phyloP scores from a whole-genome alignment of 108 stramenopile species.

The Poteriospumella lacustris region DNA sequence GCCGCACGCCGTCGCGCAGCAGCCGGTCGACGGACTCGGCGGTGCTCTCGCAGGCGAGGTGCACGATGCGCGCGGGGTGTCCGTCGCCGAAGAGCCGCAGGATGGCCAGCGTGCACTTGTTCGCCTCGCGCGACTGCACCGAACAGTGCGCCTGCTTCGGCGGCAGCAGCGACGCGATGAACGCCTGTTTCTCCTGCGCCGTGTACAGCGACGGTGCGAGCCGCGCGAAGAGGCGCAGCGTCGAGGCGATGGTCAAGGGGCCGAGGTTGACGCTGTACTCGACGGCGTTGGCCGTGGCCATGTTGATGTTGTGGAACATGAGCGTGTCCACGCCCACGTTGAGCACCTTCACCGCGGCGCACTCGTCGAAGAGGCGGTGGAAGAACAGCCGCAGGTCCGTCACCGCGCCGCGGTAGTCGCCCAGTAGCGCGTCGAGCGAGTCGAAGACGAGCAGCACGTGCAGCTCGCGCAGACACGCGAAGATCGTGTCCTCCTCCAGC shows the following conservation, averaged over 20 bases:
- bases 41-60: slow-evolving; percentile 13
- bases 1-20: background rate
- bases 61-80: slow-evolving; percentile 4
- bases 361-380: slow-evolving; percentile 59
- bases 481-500: slow-evolving; percentile 32
- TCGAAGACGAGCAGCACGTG: slow-evolving; percentile 67
- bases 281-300: background rate
- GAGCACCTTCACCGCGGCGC: slow-evolving; percentile 58
- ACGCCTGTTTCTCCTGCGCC: slow-evolving; percentile 11
- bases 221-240: slow-evolving; percentile 14
- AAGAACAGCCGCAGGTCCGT: slow-evolving; percentile 55
- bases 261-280: slow-evolving; percentile 2
- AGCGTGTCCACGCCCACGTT: background rate
- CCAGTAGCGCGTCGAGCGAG: slow-evolving; percentile 48
- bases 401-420: slow-evolving; percentile 55
- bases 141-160: background rate
- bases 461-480: slow-evolving; percentile 46
- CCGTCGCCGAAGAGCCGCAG: slow-evolving; percentile 1
- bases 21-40: background rate
- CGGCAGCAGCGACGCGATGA: slow-evolving; percentile 7
- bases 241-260: background rate
- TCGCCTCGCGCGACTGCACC: background rate
- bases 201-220: slow-evolving; percentile 19
- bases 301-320: background rate
- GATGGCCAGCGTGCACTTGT: too few species aligned